Percentiles rank a stretch among this genome's conserved stretches.
Conservation (phyloP, 2,329 filamentous ascomycete species). For the Amylocarpus encephaloides region DNA sequence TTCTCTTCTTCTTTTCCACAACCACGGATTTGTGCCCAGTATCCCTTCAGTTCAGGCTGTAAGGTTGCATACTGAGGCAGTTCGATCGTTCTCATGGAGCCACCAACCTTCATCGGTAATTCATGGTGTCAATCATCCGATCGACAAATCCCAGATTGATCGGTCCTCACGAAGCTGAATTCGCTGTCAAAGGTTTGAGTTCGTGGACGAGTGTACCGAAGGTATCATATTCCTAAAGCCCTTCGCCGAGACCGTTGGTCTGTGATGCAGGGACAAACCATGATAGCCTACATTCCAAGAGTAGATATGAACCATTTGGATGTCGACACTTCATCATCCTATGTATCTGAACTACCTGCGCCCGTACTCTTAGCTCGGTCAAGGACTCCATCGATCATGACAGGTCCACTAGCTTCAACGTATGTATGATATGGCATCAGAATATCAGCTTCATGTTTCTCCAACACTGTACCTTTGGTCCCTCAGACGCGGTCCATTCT, state of each 20-base stretch:
- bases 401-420: too few species aligned
- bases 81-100: slow-evolving; percentile 80
- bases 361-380: too few species aligned
- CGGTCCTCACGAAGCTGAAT: slow-evolving; percentile 55
- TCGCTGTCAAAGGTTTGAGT: slow-evolving; percentile 65
- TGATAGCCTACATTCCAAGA: slow-evolving; percentile 8
- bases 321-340: too few species aligned
- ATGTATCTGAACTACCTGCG: too few species aligned
- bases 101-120: slow-evolving; percentile 43
- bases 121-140: slow-evolving; percentile 80
- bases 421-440: too few species aligned
- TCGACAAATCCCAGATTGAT: slow-evolving; percentile 92
- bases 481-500: too few species aligned
- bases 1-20: slow-evolving; percentile 35
- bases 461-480: too few species aligned
- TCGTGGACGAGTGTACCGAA: slow-evolving; percentile 50
- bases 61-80: slow-evolving; percentile 76
- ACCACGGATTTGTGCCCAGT: slow-evolving; percentile 80
- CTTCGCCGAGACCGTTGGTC: slow-evolving; percentile 84
- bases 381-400: too few species aligned
- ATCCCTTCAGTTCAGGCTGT: slow-evolving; percentile 60
- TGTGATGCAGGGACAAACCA: slow-evolving; percentile 69
- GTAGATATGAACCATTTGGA: too few species aligned
- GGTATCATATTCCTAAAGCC: slow-evolving; percentile 84
- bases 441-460: too few species aligned